phyloP scores from a whole-genome alignment of 108 stramenopile genomes.

The Fragilariopsis cylindrus region DNA sequence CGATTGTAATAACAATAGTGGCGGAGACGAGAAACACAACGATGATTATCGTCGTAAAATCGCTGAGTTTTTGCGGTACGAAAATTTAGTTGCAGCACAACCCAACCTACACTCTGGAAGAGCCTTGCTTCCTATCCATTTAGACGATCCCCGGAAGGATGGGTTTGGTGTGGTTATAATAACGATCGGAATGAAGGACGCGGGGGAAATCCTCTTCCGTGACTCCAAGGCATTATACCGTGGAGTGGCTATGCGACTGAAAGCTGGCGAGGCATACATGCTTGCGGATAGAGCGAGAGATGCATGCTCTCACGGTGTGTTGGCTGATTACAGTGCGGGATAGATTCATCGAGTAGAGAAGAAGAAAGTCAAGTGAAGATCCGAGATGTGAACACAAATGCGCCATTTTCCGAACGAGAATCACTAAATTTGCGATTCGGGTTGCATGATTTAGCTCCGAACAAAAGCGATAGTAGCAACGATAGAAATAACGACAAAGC shows the following conservation, averaged over 20 bases:
- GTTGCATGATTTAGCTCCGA: conserved; percentile 30
- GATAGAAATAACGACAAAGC: not conserved
- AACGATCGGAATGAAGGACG: conserved; percentile 37
- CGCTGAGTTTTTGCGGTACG: conserved; percentile 3
- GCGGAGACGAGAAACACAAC: not conserved
- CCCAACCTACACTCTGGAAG: conserved; percentile 54
- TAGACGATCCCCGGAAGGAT: conserved; percentile 50
- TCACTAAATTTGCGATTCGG: conserved; percentile 47
- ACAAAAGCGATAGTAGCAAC: not conserved
- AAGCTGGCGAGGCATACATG: conserved; percentile 38
- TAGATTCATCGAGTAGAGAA: no score
- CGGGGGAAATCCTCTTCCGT: conserved; percentile 19
- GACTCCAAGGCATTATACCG: conserved; percentile 11
- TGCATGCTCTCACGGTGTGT: conserved; percentile 42
- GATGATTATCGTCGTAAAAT: not conserved
- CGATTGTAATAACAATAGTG: not conserved
- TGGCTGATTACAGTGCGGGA: conserved; percentile 17
- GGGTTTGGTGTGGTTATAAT: conserved; percentile 56
- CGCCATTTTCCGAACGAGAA: conserved; percentile 23
- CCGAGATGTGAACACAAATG: not conserved
- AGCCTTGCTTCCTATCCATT: conserved; percentile 37
- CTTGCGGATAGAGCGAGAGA: conserved; percentile 30
- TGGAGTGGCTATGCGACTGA: conserved; percentile 20
- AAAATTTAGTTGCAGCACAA: conserved; percentile 42
- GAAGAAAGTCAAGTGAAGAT: no score